These are phyloP conservation scores for Gossypium gossypioides DNA, from an alignment of 441 rosid species.

Conservation along the genomic window DNA sequence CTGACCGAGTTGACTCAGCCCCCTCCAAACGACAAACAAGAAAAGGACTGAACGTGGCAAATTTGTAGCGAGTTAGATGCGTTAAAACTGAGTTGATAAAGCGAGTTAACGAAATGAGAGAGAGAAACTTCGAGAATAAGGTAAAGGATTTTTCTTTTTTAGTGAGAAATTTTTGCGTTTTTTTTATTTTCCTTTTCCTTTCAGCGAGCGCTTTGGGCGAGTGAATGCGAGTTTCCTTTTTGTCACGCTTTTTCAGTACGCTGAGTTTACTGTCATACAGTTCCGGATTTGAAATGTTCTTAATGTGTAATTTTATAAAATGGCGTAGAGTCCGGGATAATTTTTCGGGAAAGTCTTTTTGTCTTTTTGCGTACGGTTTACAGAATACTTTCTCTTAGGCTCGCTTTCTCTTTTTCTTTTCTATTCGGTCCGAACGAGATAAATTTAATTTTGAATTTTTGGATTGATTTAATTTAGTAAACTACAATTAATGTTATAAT, in stretches of 20 bases:
- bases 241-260: slow-evolving; percentile 37
- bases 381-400: not conserved
- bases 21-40: not conserved
- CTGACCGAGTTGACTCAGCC: slow-evolving; percentile 19
- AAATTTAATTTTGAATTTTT: too few relatives aligned
- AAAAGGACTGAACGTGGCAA: not conserved
- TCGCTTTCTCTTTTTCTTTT: not conserved
- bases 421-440: too few relatives aligned
- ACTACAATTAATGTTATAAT: too few relatives aligned
- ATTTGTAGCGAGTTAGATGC: not conserved
- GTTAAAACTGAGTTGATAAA: not conserved
- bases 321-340: slow-evolving; percentile 28
- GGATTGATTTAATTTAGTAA: too few relatives aligned
- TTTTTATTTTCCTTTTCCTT: not conserved
- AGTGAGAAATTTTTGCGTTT: not conserved
- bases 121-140: not conserved
- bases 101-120: not conserved
- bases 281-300: slow-evolving; percentile 31
- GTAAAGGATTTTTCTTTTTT: not conserved
- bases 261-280: slow-evolving; percentile 23
- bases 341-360: not conserved
- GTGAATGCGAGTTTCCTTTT: not conserved
- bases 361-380: not conserved
- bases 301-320: slow-evolving; percentile 12
- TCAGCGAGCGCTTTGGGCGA: not conserved